phyloP scores from a whole-genome alignment of 257 asterid genomes.

The Gentiana straminea region DNA sequence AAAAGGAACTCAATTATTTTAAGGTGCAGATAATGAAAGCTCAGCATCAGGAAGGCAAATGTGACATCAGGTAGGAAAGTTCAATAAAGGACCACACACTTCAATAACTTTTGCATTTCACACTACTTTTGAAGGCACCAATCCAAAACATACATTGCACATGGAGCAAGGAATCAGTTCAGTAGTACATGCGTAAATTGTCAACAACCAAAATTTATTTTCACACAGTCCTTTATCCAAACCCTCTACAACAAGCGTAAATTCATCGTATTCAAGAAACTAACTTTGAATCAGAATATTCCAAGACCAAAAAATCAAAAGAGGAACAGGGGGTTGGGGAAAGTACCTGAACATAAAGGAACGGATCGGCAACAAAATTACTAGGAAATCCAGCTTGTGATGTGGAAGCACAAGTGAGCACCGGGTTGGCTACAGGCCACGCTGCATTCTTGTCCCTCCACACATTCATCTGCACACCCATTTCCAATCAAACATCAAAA shows the following conservation, averaged over 20 bases:
- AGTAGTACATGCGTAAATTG: too few species aligned
- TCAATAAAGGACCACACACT: too few species aligned
- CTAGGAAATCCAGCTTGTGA: constrained; percentile 85
- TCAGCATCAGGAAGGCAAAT: constrained; percentile 16
- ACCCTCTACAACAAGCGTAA: neutral
- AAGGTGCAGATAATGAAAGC: constrained; percentile 17
- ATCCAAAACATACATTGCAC: neutral
- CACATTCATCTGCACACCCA: constrained; percentile 50
- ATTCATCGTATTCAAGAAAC: constrained; percentile 7
- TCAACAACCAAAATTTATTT: too few species aligned
- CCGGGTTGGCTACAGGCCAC: constrained; percentile 95
- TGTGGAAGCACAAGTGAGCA: constrained; percentile 80
- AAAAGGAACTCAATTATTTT: constrained; percentile 17
- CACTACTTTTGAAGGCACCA: neutral
- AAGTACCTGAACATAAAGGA: constrained; percentile 61
- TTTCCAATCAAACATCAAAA: constrained; percentile 7
- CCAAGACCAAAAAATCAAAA: too few species aligned
- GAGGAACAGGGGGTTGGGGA: neutral
- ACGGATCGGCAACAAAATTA: constrained; percentile 94
- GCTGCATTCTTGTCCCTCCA: constrained; percentile 69
- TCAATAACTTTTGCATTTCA: too few species aligned
- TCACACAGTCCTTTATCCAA: too few species aligned
- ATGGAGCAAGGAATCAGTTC: constrained; percentile 10
- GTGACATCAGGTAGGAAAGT: constrained; percentile 7
- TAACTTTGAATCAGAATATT: too few species aligned